Conservation (phyloP, 305 asterid species). For the Ilex paraguariensis region DNA sequence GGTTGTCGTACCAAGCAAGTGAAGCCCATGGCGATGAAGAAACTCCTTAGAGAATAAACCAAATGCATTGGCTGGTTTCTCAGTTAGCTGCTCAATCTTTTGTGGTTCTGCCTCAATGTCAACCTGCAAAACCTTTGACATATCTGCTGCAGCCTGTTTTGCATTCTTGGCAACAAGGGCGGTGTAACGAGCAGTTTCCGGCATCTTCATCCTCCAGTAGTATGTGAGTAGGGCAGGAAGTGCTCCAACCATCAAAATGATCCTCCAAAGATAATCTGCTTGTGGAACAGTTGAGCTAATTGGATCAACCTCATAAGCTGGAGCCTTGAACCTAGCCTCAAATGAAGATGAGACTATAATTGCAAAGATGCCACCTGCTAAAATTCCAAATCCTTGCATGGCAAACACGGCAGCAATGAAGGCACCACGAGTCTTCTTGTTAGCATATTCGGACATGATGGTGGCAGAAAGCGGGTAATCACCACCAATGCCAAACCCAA, state of each 20-base stretch:
- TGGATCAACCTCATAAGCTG: slow-evolving; percentile 34
- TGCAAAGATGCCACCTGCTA: slow-evolving; percentile 34
- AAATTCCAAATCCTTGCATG: slow-evolving; percentile 50
- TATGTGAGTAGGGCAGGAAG: slow-evolving; percentile 38
- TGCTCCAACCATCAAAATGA: slow-evolving; percentile 39
- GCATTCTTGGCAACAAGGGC: slow-evolving; percentile 46
- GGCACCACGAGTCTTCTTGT: slow-evolving; percentile 47
- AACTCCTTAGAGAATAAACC: slow-evolving; percentile 37
- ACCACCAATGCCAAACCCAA: slow-evolving; percentile 51
- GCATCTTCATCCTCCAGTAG: slow-evolving; percentile 52
- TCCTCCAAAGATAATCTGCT: slow-evolving; percentile 48
- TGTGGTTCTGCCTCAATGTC: slow-evolving; percentile 31
- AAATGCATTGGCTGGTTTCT: slow-evolving; percentile 7
- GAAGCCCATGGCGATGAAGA: slow-evolving; percentile 35
- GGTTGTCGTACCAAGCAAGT: slow-evolving; percentile 37
- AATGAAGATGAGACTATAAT: slow-evolving; percentile 28
- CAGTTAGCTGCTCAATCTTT: background rate
- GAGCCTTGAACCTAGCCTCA: slow-evolving; percentile 21
- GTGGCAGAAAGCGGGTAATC: slow-evolving; percentile 54
- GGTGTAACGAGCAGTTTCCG: slow-evolving; percentile 52
- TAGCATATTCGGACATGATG: slow-evolving; percentile 54
- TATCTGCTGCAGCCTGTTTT: slow-evolving; percentile 41
- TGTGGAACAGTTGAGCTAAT: slow-evolving; percentile 28
- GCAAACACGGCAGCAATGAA: slow-evolving; percentile 50
- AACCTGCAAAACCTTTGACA: slow-evolving; percentile 37